Conservation (phyloP, 2,329 filamentous ascomycete genomes). For the Colletotrichum sojae region DNA sequence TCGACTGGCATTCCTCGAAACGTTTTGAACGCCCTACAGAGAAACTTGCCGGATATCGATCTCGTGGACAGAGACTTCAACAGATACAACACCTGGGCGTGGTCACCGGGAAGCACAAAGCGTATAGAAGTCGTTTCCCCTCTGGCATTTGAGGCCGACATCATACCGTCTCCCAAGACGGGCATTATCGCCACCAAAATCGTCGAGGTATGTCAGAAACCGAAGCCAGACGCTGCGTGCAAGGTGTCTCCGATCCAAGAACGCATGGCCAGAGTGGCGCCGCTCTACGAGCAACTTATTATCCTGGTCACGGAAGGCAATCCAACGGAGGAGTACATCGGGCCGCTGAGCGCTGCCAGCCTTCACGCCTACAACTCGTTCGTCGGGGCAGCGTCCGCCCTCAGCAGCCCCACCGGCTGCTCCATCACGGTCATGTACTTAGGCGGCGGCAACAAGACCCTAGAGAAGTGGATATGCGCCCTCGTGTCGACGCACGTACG, state of each 20-base stretch:
- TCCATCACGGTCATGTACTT: constrained; percentile 61
- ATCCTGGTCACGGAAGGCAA: constrained; percentile 76
- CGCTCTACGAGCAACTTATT: constrained; percentile 76
- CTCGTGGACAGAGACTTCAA: constrained; percentile 74
- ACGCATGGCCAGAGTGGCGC: constrained; percentile 65
- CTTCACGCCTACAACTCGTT: constrained; percentile 63
- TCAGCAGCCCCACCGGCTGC: constrained; percentile 47
- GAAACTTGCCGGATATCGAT: constrained; percentile 61
- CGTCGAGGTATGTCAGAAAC: constrained; percentile 79
- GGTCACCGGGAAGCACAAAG: constrained; percentile 50
- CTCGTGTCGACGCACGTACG: constrained; percentile 63
- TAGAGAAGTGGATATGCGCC: constrained; percentile 69
- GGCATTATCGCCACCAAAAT: constrained; percentile 81
- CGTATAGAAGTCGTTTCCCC: constrained; percentile 48
- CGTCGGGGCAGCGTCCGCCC: constrained; percentile 60
- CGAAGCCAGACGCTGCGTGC: constrained; percentile 67
- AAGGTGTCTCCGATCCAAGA: constrained; percentile 64
- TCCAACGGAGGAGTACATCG: constrained; percentile 56
- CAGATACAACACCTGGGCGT: constrained; percentile 51
- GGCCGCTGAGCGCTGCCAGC: constrained; percentile 57
- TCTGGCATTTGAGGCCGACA: constrained; percentile 75
- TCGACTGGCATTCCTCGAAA: constrained; percentile 63
- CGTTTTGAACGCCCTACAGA: constrained; percentile 66
- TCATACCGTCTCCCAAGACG: constrained; percentile 77
- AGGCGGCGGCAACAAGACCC: constrained; percentile 62